Evolutionary conservation across 768 basidiomycete species (phyloP).

Genomic region (Boletus pseudo-olivaceus): DNA sequence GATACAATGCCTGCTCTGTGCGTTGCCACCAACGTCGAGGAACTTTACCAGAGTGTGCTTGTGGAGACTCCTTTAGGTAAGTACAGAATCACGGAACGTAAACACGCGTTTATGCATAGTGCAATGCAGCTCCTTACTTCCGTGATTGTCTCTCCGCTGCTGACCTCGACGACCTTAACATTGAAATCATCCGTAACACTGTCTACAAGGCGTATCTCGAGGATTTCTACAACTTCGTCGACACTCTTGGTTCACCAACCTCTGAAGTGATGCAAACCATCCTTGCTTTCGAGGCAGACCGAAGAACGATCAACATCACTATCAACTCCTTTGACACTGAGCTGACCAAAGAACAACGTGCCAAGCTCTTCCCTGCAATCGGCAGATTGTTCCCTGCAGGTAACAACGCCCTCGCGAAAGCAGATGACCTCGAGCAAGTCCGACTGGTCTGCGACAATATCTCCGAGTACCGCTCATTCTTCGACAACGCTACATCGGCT

Average conservation of each 20-base stretch:
- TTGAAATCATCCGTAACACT: slow-evolving; percentile 99
- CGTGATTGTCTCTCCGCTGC: slow-evolving; percentile 91
- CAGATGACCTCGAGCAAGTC: slow-evolving; percentile 94
- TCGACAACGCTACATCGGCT: slow-evolving; percentile 50
- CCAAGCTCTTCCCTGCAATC: slow-evolving; percentile 89
- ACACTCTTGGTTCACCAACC: slow-evolving; percentile 79
- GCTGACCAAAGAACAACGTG: slow-evolving; percentile 91
- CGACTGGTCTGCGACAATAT: slow-evolving; percentile 83
- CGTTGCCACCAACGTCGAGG: slow-evolving; percentile 97
- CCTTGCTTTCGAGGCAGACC: slow-evolving; percentile 94
- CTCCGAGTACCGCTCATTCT: slow-evolving; percentile 88
- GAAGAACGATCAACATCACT: slow-evolving; percentile 96
- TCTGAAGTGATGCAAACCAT: slow-evolving; percentile 89
- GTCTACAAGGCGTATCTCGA: slow-evolving; percentile 99
- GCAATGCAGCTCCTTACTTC: slow-evolving; percentile 81
- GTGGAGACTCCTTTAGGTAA: slow-evolving; percentile 96
- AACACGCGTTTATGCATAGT: neutral
- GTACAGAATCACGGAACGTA: slow-evolving; percentile 25
- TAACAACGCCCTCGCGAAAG: slow-evolving; percentile 88
- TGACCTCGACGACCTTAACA: slow-evolving; percentile 97
- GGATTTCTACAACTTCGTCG: slow-evolving; percentile 87
- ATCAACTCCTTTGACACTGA: slow-evolving; percentile 98
- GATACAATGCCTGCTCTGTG: slow-evolving; percentile 99
- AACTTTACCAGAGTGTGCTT: slow-evolving; percentile 92
- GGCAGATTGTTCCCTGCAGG: slow-evolving; percentile 94